Base-by-base conservation (phyloP, 83 land plant genomes). In the Thuja plicata region DNA sequence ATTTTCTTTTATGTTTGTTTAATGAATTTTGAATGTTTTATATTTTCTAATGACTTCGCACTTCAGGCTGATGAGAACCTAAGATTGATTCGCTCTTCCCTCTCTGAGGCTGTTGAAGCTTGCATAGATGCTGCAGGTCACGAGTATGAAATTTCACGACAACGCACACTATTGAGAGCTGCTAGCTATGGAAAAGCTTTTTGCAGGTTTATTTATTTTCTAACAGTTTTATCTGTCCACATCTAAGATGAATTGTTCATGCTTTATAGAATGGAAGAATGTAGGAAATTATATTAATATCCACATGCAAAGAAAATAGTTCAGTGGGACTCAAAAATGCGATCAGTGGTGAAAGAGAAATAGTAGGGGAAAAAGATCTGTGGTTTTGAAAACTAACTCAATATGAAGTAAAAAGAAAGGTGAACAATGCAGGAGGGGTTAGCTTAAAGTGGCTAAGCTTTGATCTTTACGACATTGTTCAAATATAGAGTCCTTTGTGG, bases 71-170 rank as follows among this genome's bases (percentile, higher is more conserved):
- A 98, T 94, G 99, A 98, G 87, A 98, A 97, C 89, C 92, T 98
- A 88, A 92, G 98, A 87, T 82, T 95, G 89, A 96, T 98, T 73
- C 91, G 93, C 34, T 86, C 95, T 30, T 92, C 96, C 19, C 91
- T 98, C 54, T 89, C 94, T 38, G 96, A 96, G 87, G 99, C 99
- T 84, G 97, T 98, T 90, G 97, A 96, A 90, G 91, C 93, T 77
- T 98, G 99, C 87, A 91, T 98, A 48, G 99, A 97, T 93, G 99
- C 99, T 90, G 99, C 99, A 71, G 99, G 99, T 24, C 96, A 96
- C 92, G 99, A 98, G 88, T 98, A 94, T 94, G 98, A 97, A 88
- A 87, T 95, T 88, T 91, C 95, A 52, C 95, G 95, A 21, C 99
- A 98, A 88, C 89, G 93, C 21, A 95, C 96, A 5, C 92, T 98